These are phyloP conservation scores for Aspergillus fumigatus DNA, from an alignment of 2,329 filamentous ascomycete species.

Conservation along the genomic window DNA sequence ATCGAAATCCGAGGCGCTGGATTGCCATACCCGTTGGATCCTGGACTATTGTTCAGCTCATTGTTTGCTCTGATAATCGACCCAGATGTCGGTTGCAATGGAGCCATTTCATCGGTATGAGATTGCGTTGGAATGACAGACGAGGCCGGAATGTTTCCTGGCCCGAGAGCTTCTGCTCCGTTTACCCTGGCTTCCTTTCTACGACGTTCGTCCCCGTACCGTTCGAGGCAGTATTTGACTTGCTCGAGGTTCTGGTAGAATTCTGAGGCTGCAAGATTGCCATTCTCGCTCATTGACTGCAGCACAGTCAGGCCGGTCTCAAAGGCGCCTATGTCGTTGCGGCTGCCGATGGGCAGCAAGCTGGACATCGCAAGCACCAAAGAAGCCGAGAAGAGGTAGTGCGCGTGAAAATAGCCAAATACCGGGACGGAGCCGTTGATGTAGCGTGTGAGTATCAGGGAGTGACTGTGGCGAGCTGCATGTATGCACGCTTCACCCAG, in stretches of 20 bases:
- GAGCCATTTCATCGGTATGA: not conserved
- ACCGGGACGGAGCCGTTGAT: slow-evolving; percentile 36
- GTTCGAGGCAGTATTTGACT: slow-evolving; percentile 27
- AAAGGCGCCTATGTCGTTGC: slow-evolving; percentile 27
- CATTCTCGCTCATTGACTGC: slow-evolving; percentile 32
- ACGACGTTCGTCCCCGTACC: slow-evolving; percentile 13
- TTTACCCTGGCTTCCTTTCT: not conserved
- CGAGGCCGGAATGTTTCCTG: not conserved
- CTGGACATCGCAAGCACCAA: slow-evolving; percentile 36
- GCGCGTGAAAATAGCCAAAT: slow-evolving; percentile 39
- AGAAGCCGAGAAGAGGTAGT: slow-evolving; percentile 38
- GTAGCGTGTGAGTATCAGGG: slow-evolving; percentile 35
- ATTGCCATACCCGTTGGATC: not conserved
- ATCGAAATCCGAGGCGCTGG: not conserved
- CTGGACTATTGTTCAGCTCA: not conserved
- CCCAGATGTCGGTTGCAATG: not conserved
- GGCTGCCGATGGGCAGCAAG: slow-evolving; percentile 30
- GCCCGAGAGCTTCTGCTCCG: slow-evolving; percentile 1
- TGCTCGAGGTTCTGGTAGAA: slow-evolving; percentile 32
- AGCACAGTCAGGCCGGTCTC: slow-evolving; percentile 31
- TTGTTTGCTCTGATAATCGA: not conserved
- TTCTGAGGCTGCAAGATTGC: slow-evolving; percentile 32
- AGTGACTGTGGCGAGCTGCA: slow-evolving; percentile 34
- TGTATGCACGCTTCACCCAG: slow-evolving; percentile 38
- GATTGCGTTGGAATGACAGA: not conserved